Percentiles rank a stretch among this genome's conserved stretches.
These are phyloP conservation scores for Thelephora terrestris DNA, from an alignment of 1,284 basidiomycete genomes.

Conservation along the genomic window DNA sequence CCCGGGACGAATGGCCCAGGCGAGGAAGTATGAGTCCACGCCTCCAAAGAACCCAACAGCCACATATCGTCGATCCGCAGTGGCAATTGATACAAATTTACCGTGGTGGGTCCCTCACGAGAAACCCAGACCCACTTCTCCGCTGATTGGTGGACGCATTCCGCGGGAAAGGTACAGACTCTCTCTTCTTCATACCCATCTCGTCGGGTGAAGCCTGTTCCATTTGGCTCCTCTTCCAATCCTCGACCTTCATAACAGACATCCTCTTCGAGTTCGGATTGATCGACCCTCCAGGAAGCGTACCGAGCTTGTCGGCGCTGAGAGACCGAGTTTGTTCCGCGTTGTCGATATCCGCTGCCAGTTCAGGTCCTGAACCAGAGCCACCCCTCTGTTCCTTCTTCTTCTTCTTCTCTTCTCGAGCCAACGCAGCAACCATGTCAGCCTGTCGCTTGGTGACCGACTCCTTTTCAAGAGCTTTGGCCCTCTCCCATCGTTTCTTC, in stretches of 20 bases:
- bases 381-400: conserved; percentile 32
- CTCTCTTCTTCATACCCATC: neutral
- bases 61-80: neutral
- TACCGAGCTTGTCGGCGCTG: conserved; percentile 50
- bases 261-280: conserved; percentile 43
- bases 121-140: too few relatives aligned
- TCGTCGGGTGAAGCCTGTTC: conserved; percentile 20
- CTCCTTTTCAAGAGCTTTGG: conserved; percentile 57
- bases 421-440: conserved; percentile 50
- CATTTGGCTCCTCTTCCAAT: conserved; percentile 68
- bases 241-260: conserved; percentile 71
- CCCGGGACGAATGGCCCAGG: too few relatives aligned
- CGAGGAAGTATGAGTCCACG: too few relatives aligned
- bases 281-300: conserved; percentile 22
- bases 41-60: neutral
- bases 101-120: too few relatives aligned
- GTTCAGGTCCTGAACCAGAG: conserved; percentile 15
- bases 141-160: neutral
- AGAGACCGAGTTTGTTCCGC: conserved; percentile 30
- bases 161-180: conserved; percentile 7
- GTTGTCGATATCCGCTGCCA: conserved; percentile 20
- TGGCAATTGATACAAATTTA: neutral
- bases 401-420: conserved; percentile 33
- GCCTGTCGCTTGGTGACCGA: conserved; percentile 59
- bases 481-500: conserved; percentile 66